Conservation (phyloP, 257 asterid species). For the Forsythia suspensa region DNA sequence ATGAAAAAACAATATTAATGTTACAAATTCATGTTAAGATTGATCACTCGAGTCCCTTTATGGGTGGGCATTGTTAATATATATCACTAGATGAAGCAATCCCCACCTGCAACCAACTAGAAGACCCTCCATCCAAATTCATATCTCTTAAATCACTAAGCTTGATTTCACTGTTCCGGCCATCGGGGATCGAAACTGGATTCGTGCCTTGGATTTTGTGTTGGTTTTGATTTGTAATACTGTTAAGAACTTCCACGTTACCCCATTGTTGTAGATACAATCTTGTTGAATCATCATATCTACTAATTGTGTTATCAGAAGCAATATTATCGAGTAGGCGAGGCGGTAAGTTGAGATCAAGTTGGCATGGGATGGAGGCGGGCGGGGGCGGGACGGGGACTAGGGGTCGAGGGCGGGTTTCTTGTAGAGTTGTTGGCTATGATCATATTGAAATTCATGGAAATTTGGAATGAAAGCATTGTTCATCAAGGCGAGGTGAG, state of each 20-base stretch:
- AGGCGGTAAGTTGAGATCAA: constrained; percentile 56
- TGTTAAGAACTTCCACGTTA: background rate
- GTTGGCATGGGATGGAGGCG: constrained; percentile 29
- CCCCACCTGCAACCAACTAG: constrained; percentile 74
- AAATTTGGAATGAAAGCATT: constrained; percentile 52
- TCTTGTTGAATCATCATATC: constrained; percentile 27
- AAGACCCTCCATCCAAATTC: constrained; percentile 55
- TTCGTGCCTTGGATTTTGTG: constrained; percentile 3
- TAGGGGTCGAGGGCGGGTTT: constrained; percentile 26
- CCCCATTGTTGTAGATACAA: constrained; percentile 38
- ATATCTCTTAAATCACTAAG: constrained; percentile 58
- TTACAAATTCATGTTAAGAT: background rate
- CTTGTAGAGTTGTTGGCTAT: constrained; percentile 38
- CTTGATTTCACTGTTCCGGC: constrained; percentile 32
- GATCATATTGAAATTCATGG: constrained; percentile 38
- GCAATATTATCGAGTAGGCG: background rate
- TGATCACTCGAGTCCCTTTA: background rate
- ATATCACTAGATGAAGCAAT: constrained; percentile 53
- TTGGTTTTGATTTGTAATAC: constrained; percentile 15
- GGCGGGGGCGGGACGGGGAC: background rate
- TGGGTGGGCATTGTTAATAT: background rate
- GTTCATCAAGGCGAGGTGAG: constrained; percentile 44
- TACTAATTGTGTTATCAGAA: background rate
- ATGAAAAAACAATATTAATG: background rate
- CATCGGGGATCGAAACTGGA: background rate